phyloP scores from a whole-genome alignment of 805 yeast genomes.

The Monosporozyma solicola region DNA sequence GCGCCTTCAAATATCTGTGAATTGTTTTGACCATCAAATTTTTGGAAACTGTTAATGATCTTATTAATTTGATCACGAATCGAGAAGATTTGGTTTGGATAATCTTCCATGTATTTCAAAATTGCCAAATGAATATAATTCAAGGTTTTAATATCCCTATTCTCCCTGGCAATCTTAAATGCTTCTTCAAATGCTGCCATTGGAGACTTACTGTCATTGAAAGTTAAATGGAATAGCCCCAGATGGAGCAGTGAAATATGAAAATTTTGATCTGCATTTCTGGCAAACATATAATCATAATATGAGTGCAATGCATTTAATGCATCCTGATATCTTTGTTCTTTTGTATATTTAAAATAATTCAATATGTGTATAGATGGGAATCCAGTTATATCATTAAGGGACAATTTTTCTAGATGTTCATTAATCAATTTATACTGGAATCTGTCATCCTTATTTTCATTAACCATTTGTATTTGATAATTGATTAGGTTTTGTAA shows the following conservation, averaged over 20 bases:
- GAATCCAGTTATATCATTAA: conserved; percentile 18
- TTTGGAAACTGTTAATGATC: conserved; percentile 45
- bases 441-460: neutral
- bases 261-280: conserved; percentile 52
- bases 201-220: conserved; percentile 60
- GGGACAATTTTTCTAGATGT: conserved; percentile 6
- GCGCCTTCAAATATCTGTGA: conserved; percentile 39
- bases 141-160: conserved; percentile 63
- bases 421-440: neutral
- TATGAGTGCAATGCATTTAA: conserved; percentile 48
- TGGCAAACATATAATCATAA: conserved; percentile 70
- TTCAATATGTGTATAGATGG: conserved; percentile 20
- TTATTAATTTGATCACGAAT: conserved; percentile 55
- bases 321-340: conserved; percentile 27
- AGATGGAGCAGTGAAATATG: conserved; percentile 69
- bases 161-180: conserved; percentile 77
- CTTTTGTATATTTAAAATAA: conserved; percentile 13
- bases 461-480: conserved; percentile 9
- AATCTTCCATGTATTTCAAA: conserved; percentile 55
- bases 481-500: conserved; percentile 19
- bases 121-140: conserved; percentile 69
- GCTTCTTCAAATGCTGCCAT: conserved; percentile 79
- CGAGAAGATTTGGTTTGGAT: conserved; percentile 48
- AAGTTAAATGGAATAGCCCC: conserved; percentile 63
- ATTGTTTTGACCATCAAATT: conserved; percentile 23